These are phyloP conservation scores for Lecanicillium sp. DNA, from an alignment of 2,329 filamentous ascomycete genomes.

Conservation along the genomic window DNA sequence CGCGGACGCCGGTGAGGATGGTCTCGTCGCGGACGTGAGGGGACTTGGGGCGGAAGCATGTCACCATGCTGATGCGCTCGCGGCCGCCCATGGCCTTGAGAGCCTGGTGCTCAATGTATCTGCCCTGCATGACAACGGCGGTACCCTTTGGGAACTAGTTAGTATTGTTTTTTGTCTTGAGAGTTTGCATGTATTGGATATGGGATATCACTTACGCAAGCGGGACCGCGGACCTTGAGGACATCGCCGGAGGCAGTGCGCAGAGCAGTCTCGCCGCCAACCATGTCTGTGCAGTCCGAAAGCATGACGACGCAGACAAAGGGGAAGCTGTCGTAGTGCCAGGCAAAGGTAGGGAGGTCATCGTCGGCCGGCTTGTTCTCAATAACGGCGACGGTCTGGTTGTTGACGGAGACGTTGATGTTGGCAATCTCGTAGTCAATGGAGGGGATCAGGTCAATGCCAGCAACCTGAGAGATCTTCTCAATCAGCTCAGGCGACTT, in stretches of 20 bases:
- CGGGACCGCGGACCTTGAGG: slow-evolving; percentile 50
- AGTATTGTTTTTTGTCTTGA: not conserved
- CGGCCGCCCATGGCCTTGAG: slow-evolving; percentile 48
- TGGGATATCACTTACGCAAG: slow-evolving; percentile 40
- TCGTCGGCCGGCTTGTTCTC: slow-evolving; percentile 34
- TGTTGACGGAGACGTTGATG: slow-evolving; percentile 45
- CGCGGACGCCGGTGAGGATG: slow-evolving; percentile 51
- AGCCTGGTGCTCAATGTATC: slow-evolving; percentile 59
- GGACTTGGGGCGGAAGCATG: slow-evolving; percentile 53
- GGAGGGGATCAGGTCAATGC: slow-evolving; percentile 44
- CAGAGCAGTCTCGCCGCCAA: slow-evolving; percentile 58
- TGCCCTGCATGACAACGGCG: slow-evolving; percentile 58
- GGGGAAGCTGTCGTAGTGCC: slow-evolving; percentile 59
- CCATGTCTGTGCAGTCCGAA: slow-evolving; percentile 54
- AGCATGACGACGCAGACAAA: slow-evolving; percentile 67
- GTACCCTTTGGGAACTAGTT: slow-evolving; percentile 38
- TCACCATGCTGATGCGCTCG: slow-evolving; percentile 60
- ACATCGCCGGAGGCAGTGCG: slow-evolving; percentile 44
- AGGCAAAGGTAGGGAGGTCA: slow-evolving; percentile 48
- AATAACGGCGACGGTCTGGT: slow-evolving; percentile 22
- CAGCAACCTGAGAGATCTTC: slow-evolving; percentile 44
- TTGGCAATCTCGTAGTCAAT: slow-evolving; percentile 51
- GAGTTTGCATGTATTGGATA: slow-evolving; percentile 1
- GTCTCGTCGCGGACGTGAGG: slow-evolving; percentile 50
- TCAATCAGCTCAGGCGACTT: slow-evolving; percentile 33